Percentiles rank a stretch among this genome's conserved stretches.
Conservation (phyloP, 2,329 filamentous ascomycete genomes). For the Lasiodiplodia gonubiensis region DNA sequence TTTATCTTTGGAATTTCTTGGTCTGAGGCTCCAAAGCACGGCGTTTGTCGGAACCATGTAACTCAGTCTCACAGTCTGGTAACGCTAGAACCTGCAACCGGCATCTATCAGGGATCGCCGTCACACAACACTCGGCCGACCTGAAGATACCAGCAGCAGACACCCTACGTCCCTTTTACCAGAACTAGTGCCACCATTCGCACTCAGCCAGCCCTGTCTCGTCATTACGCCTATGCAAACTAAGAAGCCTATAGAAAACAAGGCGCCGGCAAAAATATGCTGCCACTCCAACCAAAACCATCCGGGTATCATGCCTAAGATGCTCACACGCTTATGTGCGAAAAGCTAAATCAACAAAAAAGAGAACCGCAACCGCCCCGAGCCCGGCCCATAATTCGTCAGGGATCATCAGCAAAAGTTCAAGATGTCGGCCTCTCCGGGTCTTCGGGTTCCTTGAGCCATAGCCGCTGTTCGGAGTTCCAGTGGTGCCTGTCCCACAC, state of each 20-base stretch:
- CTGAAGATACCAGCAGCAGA: neutral
- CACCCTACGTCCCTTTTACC: neutral
- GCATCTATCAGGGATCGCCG: neutral
- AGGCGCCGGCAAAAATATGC: slow-evolving; percentile 7
- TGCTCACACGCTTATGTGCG: slow-evolving; percentile 2
- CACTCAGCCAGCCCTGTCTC: no score
- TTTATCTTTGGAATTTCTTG: neutral
- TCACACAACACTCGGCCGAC: neutral
- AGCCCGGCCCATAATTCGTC: neutral
- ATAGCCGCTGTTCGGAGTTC: slow-evolving; percentile 63
- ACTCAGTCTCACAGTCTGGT: neutral
- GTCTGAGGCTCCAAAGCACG: neutral
- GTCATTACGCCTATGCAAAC: neutral
- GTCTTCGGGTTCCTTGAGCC: slow-evolving; percentile 53
- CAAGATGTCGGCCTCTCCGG: slow-evolving; percentile 12
- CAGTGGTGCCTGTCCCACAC: slow-evolving; percentile 61
- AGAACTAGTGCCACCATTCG: neutral
- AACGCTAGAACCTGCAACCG: neutral
- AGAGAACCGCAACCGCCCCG: neutral
- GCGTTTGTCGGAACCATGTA: neutral
- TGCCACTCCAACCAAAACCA: slow-evolving; percentile 1
- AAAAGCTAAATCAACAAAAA: neutral
- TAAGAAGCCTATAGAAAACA: neutral
- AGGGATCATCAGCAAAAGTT: neutral
- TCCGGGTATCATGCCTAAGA: slow-evolving; percentile 28